phyloP scores from a whole-genome alignment of 345 rosid species.

The Heritiera fomes region DNA sequence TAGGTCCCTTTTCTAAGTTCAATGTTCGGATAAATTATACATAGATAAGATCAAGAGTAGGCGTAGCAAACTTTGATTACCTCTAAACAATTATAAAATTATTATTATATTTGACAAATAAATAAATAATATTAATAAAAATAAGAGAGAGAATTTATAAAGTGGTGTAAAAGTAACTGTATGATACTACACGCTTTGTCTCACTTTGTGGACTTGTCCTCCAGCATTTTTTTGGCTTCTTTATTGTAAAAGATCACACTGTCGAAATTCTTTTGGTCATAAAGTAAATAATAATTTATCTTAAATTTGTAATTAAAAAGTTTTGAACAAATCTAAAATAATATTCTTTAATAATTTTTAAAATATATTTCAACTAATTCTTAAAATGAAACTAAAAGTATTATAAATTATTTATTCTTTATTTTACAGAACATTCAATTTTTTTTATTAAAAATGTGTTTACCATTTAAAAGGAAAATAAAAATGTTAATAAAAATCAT shows the following conservation, averaged over 20 bases:
- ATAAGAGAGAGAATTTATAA: neutral
- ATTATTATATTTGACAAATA: neutral
- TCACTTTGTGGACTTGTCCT: constrained; percentile 46
- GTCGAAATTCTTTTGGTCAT: neutral
- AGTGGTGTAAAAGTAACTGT: constrained; percentile 35
- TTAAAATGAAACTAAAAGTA: no score
- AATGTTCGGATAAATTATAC: neutral
- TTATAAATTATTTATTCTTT: no score
- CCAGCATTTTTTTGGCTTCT: neutral
- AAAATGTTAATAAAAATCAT: no score
- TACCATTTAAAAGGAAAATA: no score
- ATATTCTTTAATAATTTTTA: no score
- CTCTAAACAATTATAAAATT: neutral
- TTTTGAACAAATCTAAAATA: neutral
- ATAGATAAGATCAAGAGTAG: constrained; percentile 3
- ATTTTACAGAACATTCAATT: no score
- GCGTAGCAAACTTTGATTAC: constrained; percentile 15
- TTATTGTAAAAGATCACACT: neutral
- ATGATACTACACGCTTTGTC: constrained; percentile 42
- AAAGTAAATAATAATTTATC: neutral
- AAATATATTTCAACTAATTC: no score
- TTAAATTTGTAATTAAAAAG: neutral
- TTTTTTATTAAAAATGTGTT: no score
- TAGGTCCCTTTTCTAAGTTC: neutral
- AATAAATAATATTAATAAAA: neutral